Percentiles rank a stretch among this genome's conserved stretches.
Conservation (phyloP, 176 grass and related monocot genomes). For the Otatea glauca region DNA sequence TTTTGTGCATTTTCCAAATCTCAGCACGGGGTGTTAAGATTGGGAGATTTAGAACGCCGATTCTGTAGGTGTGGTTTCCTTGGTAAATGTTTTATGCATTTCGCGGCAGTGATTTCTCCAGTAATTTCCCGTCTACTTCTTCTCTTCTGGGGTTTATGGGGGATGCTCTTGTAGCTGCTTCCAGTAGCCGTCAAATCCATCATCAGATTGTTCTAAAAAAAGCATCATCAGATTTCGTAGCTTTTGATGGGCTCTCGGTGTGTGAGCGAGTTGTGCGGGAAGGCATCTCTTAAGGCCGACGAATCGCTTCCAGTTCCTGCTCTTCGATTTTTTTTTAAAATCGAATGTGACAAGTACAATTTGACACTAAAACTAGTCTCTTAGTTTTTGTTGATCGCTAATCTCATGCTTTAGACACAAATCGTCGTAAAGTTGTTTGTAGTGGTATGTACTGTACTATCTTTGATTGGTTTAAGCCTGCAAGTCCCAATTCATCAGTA, state of each 20-base stretch:
- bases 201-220: no score
- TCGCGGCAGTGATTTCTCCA: background rate
- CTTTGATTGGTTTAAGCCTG: background rate
- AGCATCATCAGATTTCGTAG: constrained; percentile 24
- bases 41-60: background rate
- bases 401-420: background rate
- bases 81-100: background rate
- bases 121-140: background rate
- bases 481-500: background rate
- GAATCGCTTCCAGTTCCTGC: background rate
- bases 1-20: constrained; percentile 4
- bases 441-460: background rate
- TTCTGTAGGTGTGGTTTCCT: background rate
- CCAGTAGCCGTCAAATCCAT: background rate
- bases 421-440: background rate
- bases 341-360: background rate
- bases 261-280: background rate
- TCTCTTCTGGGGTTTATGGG: background rate
- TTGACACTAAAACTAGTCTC: background rate
- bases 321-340: background rate
- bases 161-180: background rate
- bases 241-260: background rate
- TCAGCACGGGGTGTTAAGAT: background rate
- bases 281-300: background rate
- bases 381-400: background rate